phyloP scores from a whole-genome alignment of 1,284 basidiomycete genomes.

The Cryptococcus floricola region DNA sequence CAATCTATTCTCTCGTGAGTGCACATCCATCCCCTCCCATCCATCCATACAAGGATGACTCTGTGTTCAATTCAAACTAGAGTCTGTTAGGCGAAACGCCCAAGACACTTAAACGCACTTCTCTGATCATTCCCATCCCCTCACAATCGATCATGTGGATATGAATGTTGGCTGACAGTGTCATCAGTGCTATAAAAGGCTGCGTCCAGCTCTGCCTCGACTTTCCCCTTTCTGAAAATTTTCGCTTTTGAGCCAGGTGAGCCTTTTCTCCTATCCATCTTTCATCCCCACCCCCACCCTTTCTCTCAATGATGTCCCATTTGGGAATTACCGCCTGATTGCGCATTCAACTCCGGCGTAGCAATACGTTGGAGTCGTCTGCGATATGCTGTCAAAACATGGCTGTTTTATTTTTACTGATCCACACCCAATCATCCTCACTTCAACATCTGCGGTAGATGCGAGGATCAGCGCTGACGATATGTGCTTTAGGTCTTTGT shows the following conservation, averaged over 20 bases:
- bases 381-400: slow-evolving; percentile 46
- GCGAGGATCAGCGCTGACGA: neutral
- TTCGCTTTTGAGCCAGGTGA: slow-evolving; percentile 9
- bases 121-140: slow-evolving; percentile 30
- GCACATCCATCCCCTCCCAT: neutral
- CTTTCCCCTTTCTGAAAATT: slow-evolving; percentile 1
- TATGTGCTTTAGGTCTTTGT: neutral
- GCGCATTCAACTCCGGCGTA: slow-evolving; percentile 24
- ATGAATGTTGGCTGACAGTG: neutral
- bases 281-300: neutral
- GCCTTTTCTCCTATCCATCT: neutral
- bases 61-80: slow-evolving; percentile 50
- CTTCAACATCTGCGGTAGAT: neutral
- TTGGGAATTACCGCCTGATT: slow-evolving; percentile 51
- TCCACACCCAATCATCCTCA: slow-evolving; percentile 8
- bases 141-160: neutral
- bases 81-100: slow-evolving; percentile 51
- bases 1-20: slow-evolving; percentile 6
- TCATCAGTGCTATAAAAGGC: slow-evolving; percentile 2
- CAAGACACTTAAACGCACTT: slow-evolving; percentile 49
- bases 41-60: slow-evolving; percentile 38
- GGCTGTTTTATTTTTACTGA: slow-evolving; percentile 51
- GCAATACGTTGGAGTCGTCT: slow-evolving; percentile 18
- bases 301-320: slow-evolving; percentile 43
- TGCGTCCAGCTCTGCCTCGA: slow-evolving; percentile 8